Percentiles rank a stretch among this genome's conserved stretches.
These are phyloP conservation scores for Solanum etuberosum DNA, from an alignment of 257 asterid species.

Conservation along the genomic window DNA sequence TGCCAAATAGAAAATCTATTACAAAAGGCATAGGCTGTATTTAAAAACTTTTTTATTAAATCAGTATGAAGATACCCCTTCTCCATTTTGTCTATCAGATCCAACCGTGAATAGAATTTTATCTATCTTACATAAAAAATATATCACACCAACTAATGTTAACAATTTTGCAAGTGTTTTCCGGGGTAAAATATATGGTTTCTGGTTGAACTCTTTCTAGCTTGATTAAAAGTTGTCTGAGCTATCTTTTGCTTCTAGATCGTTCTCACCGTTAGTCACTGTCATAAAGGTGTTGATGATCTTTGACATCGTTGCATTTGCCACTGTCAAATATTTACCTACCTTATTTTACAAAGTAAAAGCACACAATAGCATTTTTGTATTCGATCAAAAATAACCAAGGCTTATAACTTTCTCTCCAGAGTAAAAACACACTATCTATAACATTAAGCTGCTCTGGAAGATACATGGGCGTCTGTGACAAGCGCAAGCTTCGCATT, in stretches of 20 bases:
- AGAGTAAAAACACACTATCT: slow-evolving; percentile 39
- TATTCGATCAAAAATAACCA: background rate
- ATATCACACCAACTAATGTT: background rate
- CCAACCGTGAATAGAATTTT: background rate
- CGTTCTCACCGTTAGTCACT: background rate
- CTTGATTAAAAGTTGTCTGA: background rate
- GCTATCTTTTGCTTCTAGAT: background rate
- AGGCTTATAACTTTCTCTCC: slow-evolving; percentile 10
- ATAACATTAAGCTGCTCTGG: slow-evolving; percentile 54
- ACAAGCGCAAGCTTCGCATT: slow-evolving; percentile 49
- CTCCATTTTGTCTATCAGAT: background rate
- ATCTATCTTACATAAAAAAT: background rate
- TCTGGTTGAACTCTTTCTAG: background rate
- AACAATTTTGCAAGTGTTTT: background rate
- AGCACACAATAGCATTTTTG: background rate
- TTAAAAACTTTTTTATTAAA: background rate
- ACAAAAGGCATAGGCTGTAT: background rate
- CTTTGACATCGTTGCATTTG: background rate
- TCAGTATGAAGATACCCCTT: background rate
- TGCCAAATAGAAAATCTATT: background rate
- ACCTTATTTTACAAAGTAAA: background rate
- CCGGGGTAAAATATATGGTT: background rate
- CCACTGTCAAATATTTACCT: background rate
- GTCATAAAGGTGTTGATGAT: background rate
- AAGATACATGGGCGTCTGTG: slow-evolving; percentile 48